Base-by-base conservation (phyloP, 805 yeast species). In the Monosporozyma solicola region DNA sequence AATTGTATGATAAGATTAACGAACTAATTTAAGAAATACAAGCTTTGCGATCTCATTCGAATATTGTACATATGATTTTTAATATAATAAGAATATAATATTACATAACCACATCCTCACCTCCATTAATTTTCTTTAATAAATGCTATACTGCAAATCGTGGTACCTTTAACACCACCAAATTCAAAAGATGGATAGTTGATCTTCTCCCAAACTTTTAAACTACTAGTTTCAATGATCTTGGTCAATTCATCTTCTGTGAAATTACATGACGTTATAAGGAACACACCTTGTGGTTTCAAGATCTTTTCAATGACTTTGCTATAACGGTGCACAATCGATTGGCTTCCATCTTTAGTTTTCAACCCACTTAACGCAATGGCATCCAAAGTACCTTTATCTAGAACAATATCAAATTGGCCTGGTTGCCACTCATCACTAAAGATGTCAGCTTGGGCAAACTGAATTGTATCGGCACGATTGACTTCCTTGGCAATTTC, bases 341-440 rank as follows among this genome's bases (percentile, higher is more conserved):
- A 75, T 53, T 73, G 71, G 11, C 31, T 24, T 7, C 73, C 75
- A 11, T 70, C 71, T 8, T 69, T 75, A 54, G 78, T 79, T 22
- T 69, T 75, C 1, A 72, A 59, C 24, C 84, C 85, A 66, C 88
- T 87, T 47, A 94, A 75, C 0, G 97, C 97, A 56, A 94, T 92
- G 5, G 99, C 99, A 71, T 94, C 99, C 24, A 94, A 71, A 0
- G 99, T 94, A 8, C 99, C 99, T 67, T 94, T 94, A 69, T 94
- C 99, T 16, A 90, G 71, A 1, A 92, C 79, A 8, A 94, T 67
- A 63, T 91, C 96, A 69, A 80, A 90, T 24, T 72, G 62, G 3
- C 69, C 74, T 1, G 66, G 64, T 33, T 41, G 63, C 73, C 76
- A 76, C 52, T 49, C 46, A 1, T 66, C 62, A 45, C 71, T 67